These are phyloP conservation scores for Fistulina hepatica DNA, from an alignment of 1,284 basidiomycete genomes.

Conservation along the genomic window DNA sequence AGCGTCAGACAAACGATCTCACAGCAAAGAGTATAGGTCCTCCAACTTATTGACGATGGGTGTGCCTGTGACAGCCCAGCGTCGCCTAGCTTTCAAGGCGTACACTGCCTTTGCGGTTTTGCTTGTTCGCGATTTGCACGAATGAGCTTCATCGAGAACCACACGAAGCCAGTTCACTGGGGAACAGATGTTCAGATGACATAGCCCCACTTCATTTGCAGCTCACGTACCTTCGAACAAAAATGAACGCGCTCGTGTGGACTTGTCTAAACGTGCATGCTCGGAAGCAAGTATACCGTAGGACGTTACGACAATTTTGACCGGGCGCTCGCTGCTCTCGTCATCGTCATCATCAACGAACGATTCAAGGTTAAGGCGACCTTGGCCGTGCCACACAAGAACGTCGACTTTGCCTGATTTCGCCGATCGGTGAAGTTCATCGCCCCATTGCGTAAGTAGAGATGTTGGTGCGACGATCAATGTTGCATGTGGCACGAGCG, in stretches of 20 bases:
- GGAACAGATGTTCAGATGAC: slow-evolving; percentile 10
- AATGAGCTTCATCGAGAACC: slow-evolving; percentile 86
- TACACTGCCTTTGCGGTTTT: slow-evolving; percentile 88
- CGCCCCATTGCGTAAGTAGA: slow-evolving; percentile 82
- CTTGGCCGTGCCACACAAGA: slow-evolving; percentile 81
- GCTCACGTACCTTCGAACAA: slow-evolving; percentile 63
- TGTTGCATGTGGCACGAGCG: slow-evolving; percentile 49
- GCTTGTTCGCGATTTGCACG: slow-evolving; percentile 87
- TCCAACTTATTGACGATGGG: slow-evolving; percentile 95
- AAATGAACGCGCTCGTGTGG: slow-evolving; percentile 35
- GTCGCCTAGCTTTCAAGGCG: slow-evolving; percentile 65
- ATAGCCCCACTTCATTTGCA: too few relatives aligned
- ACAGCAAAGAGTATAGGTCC: slow-evolving; percentile 85
- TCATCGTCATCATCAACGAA: slow-evolving; percentile 43
- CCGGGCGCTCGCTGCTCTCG: slow-evolving; percentile 29
- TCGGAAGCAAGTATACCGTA: slow-evolving; percentile 85
- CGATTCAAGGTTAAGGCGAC: slow-evolving; percentile 62
- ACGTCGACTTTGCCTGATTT: slow-evolving; percentile 59
- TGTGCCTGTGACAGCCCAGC: slow-evolving; percentile 93
- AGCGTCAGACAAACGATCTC: slow-evolving; percentile 18
- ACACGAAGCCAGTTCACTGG: slow-evolving; percentile 73
- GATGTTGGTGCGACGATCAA: slow-evolving; percentile 92
- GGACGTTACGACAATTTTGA: slow-evolving; percentile 82
- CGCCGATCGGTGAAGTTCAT: slow-evolving; percentile 72
- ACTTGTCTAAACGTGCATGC: slow-evolving; percentile 56